Percentiles rank a stretch among this genome's conserved stretches.
Evolutionary conservation across 768 basidiomycete species (phyloP).

Genomic region (Asterophora parasitica): DNA sequence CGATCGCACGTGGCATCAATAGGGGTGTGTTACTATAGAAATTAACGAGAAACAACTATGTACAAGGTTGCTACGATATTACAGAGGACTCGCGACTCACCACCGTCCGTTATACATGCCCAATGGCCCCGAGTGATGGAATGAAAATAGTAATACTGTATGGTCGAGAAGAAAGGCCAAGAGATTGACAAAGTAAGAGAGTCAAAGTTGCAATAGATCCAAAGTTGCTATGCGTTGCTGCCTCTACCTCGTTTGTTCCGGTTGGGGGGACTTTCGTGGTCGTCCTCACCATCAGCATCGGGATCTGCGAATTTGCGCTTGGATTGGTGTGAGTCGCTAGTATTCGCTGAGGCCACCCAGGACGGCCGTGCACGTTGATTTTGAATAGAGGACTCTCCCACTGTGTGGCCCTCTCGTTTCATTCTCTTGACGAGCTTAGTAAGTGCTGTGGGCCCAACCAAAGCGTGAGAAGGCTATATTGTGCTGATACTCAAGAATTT

Average conservation of each 20-base stretch:
- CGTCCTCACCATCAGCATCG: conserved; percentile 21
- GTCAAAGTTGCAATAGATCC: neutral
- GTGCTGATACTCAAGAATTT: neutral
- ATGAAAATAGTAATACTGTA: neutral
- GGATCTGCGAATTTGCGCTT: conserved; percentile 35
- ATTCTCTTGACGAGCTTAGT: conserved; percentile 35
- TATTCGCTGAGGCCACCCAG: conserved; percentile 19
- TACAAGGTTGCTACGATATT: conserved; percentile 13
- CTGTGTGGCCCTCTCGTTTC: conserved; percentile 21
- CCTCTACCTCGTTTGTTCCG: conserved; percentile 23
- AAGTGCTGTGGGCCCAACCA: conserved; percentile 4
- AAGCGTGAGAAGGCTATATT: neutral
- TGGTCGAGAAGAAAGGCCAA: conserved; percentile 8
- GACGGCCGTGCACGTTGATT: conserved; percentile 29
- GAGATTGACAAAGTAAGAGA: conserved; percentile 1
- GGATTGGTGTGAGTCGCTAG: conserved; percentile 15
- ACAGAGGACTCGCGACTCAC: conserved; percentile 8
- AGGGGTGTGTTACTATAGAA: conserved; percentile 3
- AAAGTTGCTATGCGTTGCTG: conserved; percentile 8
- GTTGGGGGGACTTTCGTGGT: conserved; percentile 5
- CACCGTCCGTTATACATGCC: conserved; percentile 4
- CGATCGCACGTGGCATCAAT: conserved; percentile 16
- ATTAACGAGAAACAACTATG: conserved; percentile 1
- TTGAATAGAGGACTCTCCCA: conserved; percentile 15
- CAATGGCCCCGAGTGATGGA: conserved; percentile 1